phyloP scores from a whole-genome alignment of 768 basidiomycete genomes.

The Leccinum uliginosum region DNA sequence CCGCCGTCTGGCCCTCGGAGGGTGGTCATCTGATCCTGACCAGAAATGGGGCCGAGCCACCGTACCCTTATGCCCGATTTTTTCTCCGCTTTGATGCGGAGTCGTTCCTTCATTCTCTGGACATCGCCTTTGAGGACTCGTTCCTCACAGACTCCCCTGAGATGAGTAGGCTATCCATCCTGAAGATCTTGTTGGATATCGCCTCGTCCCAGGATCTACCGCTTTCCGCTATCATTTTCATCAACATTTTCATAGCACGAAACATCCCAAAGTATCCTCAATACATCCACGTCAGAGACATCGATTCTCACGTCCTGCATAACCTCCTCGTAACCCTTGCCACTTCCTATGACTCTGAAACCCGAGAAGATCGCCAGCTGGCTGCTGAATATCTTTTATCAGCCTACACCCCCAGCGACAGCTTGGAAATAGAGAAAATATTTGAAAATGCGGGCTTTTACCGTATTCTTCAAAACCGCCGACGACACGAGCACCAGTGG shows the following conservation, averaged over 20 bases:
- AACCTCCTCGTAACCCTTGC: slow-evolving; percentile 75
- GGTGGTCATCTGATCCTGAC: slow-evolving; percentile 74
- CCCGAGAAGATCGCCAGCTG: slow-evolving; percentile 90
- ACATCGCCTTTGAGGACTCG: slow-evolving; percentile 91
- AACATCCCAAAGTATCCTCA: slow-evolving; percentile 97
- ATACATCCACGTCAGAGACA: slow-evolving; percentile 44
- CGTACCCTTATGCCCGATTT: slow-evolving; percentile 85
- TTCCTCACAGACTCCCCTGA: slow-evolving; percentile 72
- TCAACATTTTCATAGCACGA: slow-evolving; percentile 93
- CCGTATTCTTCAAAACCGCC: slow-evolving; percentile 80
- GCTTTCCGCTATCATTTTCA: slow-evolving; percentile 67
- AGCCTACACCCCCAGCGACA: slow-evolving; percentile 80
- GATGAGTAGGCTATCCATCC: slow-evolving; percentile 73
- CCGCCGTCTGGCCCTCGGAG: slow-evolving; percentile 75
- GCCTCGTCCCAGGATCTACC: slow-evolving; percentile 49
- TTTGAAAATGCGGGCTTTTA: slow-evolving; percentile 88
- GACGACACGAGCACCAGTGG: slow-evolving; percentile 76
- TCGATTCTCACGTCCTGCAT: slow-evolving; percentile 66
- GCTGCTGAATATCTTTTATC: slow-evolving; percentile 94
- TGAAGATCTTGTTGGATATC: slow-evolving; percentile 83
- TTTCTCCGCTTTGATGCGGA: slow-evolving; percentile 89
- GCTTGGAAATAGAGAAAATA: slow-evolving; percentile 56
- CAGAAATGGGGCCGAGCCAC: slow-evolving; percentile 68
- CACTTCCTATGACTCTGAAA: slow-evolving; percentile 67
- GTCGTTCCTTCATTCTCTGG: slow-evolving; percentile 88